Base-by-base conservation (phyloP, 331 rosid genomes). In the Telfairia occidentalis region DNA sequence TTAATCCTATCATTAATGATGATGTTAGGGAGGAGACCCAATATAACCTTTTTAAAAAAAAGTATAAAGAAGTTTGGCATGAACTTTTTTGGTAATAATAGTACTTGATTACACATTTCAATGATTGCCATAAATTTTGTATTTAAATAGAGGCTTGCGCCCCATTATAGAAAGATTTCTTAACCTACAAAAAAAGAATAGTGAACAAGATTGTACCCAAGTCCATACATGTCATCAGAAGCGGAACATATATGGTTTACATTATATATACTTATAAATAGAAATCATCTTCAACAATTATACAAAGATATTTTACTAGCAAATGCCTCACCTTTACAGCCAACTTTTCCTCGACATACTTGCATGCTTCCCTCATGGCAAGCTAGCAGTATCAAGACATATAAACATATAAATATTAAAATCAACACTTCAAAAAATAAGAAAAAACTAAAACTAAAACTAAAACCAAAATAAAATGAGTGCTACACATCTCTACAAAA, bases 281-380 rank as follows among this genome's bases (percentile, higher is more conserved):
- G 10, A 38, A 40, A 52, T 74, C 19, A 55, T 4, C 18, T 50
- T 76, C 23, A 50, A 78, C 66, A 74, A 52, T 30, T 49, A 30
- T 77, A 6, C 28, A 73, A 71, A 55, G 58, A 48, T 13, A 77
- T 5, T 43, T 10, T 11, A 71, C 28, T 9, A 23, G 53, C n/a
- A 49, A 54, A 78, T 23, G 66, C 11, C 78, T 74, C 77, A 90
- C 98, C 97, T 89, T 92, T 57, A 92, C 96, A n/a, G 93, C 80
- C 50, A 92, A 83, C 75, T 89, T 95, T 69, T 95, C 99, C 19
- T 92, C 93, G 2, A 90, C 86, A 40, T 92, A 95, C 76, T 90
- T 95, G 87, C 97, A 92, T 29, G 97, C 97, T 76, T 95, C 99
- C 79, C 99, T 84, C 97, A 92, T 92, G n/a, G 99, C 99, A 78